Conservation (phyloP, 306 rosid genomes). For the Medicago truncatula region DNA sequence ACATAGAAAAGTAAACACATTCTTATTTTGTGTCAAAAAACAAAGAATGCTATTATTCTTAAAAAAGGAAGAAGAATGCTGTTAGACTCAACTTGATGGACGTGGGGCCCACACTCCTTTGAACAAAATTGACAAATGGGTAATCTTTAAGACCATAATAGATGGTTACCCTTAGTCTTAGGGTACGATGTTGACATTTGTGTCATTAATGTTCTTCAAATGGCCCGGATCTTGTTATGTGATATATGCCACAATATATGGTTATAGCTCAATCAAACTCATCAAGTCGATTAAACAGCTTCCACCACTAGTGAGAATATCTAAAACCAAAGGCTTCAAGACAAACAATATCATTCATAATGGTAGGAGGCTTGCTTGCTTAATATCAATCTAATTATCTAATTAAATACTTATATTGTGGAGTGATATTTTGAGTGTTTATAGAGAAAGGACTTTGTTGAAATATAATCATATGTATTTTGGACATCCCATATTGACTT, state of each 20-base stretch:
- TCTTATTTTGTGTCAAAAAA: not conserved
- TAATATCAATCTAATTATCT: no score
- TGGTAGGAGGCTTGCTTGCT: no score
- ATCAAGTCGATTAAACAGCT: conserved; percentile 46
- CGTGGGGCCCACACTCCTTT: conserved; percentile 31
- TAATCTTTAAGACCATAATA: conserved; percentile 39
- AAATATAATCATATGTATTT: no score
- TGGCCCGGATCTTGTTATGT: conserved; percentile 8
- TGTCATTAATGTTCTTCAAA: conserved; percentile 41
- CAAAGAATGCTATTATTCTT: no score
- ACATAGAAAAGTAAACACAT: conserved; percentile 35
- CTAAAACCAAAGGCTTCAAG: conserved; percentile 26
- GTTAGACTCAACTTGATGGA: conserved; percentile 27
- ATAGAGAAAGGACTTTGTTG: no score
- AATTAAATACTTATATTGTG: no score
- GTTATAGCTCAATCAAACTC: conserved; percentile 1
- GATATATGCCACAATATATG: not conserved
- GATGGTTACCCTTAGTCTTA: conserved; percentile 43
- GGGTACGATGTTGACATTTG: conserved; percentile 29
- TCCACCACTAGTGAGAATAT: conserved; percentile 51
- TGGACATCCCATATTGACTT: no score
- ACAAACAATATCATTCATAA: no score
- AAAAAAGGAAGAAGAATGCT: not conserved
- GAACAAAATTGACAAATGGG: conserved; percentile 43
- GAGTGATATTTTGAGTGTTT: no score